Evolutionary conservation across 2,329 filamentous ascomycete genomes (phyloP).

Genomic region (Hortaea werneckii): DNA sequence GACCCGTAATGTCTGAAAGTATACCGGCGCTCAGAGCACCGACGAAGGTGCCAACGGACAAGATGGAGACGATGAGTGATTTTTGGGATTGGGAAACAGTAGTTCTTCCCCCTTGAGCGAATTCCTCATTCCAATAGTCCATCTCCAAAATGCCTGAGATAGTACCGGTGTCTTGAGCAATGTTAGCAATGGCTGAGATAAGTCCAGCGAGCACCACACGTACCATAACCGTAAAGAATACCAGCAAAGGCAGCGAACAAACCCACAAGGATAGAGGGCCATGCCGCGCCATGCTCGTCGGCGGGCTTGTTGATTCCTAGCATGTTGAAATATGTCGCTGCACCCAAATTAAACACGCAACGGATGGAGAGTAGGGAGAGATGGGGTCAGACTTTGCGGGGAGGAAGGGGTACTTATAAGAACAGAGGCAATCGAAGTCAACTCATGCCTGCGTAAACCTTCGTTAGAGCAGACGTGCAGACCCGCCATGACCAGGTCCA

Average conservation of each 20-base stretch:
- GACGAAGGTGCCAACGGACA: constrained; percentile 69
- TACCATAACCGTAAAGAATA: constrained; percentile 42
- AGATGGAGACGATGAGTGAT: constrained; percentile 70
- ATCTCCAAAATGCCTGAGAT: constrained; percentile 32
- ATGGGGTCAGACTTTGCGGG: too few relatives aligned
- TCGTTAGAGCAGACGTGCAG: too few relatives aligned
- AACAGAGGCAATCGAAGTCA: too few relatives aligned
- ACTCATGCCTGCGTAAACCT: too few relatives aligned
- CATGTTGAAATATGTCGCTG: not conserved
- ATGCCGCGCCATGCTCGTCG: constrained; percentile 32
- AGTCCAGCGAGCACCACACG: constrained; percentile 55
- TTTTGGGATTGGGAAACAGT: constrained; percentile 11
- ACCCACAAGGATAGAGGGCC: constrained; percentile 34
- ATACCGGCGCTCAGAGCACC: constrained; percentile 64
- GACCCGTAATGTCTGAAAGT: constrained; percentile 58
- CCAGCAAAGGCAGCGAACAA: constrained; percentile 37
- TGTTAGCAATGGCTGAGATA: constrained; percentile 39
- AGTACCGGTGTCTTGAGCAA: constrained; percentile 36
- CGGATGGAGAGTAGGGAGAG: too few relatives aligned
- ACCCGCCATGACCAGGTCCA: not conserved
- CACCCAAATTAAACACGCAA: too few relatives aligned
- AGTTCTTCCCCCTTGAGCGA: constrained; percentile 19
- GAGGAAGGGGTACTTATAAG: too few relatives aligned
- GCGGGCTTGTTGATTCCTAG: constrained; percentile 34
- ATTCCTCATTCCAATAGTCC: constrained; percentile 29